Conservation (phyloP, 495 filamentous ascomycete genomes). For the Penicillium cataractarum region DNA sequence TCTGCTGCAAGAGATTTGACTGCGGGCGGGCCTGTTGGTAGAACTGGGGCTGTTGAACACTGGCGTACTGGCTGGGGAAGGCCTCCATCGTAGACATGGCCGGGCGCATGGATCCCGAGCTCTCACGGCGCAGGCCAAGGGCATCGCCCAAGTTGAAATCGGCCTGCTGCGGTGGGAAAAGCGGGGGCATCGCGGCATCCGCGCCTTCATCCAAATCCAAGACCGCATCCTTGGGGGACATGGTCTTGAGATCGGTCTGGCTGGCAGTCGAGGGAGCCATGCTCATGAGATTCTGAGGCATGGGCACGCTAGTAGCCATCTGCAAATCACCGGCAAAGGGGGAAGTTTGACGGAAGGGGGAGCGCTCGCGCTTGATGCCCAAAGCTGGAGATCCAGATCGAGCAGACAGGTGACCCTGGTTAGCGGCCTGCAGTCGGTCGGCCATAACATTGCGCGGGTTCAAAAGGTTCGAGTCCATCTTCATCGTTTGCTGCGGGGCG, state of each 20-base stretch:
- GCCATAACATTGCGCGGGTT: constrained; percentile 66
- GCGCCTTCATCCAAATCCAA: constrained; percentile 80
- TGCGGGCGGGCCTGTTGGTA: constrained; percentile 50
- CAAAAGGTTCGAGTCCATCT: constrained; percentile 48
- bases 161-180: constrained; percentile 62
- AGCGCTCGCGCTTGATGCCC: constrained; percentile 65
- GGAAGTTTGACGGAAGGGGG: constrained; percentile 81
- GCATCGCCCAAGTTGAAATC: constrained; percentile 48
- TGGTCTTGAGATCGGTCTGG: constrained; percentile 69
- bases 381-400: constrained; percentile 58
- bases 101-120: constrained; percentile 50
- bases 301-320: constrained; percentile 46
- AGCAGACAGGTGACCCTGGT: constrained; percentile 69
- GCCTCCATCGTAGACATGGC: constrained; percentile 44
- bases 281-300: constrained; percentile 42
- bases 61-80: constrained; percentile 46
- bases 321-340: constrained; percentile 57
- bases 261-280: constrained; percentile 24
- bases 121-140: constrained; percentile 46
- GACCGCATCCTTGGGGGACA: constrained; percentile 93
- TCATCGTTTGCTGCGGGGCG: constrained; percentile 49
- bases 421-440: constrained; percentile 77
- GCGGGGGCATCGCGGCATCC: constrained; percentile 61
- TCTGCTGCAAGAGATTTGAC: constrained; percentile 47
- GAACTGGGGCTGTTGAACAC: constrained; percentile 32